phyloP scores from a whole-genome alignment of 2,329 filamentous ascomycete genomes.

The Penicillium occitanis region DNA sequence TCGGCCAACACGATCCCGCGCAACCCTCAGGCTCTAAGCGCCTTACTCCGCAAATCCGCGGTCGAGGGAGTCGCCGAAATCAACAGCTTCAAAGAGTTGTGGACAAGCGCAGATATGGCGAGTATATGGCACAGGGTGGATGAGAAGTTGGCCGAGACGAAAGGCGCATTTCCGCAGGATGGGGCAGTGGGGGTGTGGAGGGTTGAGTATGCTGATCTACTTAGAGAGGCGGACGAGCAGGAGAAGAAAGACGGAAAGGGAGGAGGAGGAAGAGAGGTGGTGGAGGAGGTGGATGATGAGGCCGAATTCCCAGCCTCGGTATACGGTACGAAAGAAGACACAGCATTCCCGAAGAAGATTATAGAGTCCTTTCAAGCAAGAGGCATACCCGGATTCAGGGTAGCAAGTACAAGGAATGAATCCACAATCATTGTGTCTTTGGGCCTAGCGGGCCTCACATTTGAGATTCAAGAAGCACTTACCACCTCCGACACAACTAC shows the following conservation, averaged over 20 bases:
- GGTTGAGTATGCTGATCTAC: slow-evolving; percentile 40
- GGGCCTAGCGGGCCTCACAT: slow-evolving; percentile 34
- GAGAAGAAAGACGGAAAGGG: slow-evolving; percentile 30
- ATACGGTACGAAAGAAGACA: background rate
- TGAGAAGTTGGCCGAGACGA: slow-evolving; percentile 37
- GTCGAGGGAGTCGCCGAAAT: slow-evolving; percentile 39
- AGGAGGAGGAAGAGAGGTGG: background rate
- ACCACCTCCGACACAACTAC: background rate
- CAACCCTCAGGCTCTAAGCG: slow-evolving; percentile 38
- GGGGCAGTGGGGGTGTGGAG: slow-evolving; percentile 38
- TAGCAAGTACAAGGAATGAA: slow-evolving; percentile 28
- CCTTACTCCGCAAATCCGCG: slow-evolving; percentile 37
- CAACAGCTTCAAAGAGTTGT: slow-evolving; percentile 40
- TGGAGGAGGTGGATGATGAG: background rate
- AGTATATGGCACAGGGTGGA: slow-evolving; percentile 41
- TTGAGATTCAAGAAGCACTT: slow-evolving; percentile 30
- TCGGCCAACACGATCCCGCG: slow-evolving; percentile 27
- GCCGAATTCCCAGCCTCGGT: background rate
- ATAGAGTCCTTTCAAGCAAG: slow-evolving; percentile 34
- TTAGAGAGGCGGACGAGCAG: slow-evolving; percentile 32
- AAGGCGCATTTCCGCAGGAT: slow-evolving; percentile 37
- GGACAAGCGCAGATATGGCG: slow-evolving; percentile 43
- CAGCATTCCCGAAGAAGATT: slow-evolving; percentile 25
- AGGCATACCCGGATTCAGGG: slow-evolving; percentile 32
- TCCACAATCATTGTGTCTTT: slow-evolving; percentile 32